Conservation (phyloP, 2,329 filamentous ascomycete species). For the Xylariaceae sp. region DNA sequence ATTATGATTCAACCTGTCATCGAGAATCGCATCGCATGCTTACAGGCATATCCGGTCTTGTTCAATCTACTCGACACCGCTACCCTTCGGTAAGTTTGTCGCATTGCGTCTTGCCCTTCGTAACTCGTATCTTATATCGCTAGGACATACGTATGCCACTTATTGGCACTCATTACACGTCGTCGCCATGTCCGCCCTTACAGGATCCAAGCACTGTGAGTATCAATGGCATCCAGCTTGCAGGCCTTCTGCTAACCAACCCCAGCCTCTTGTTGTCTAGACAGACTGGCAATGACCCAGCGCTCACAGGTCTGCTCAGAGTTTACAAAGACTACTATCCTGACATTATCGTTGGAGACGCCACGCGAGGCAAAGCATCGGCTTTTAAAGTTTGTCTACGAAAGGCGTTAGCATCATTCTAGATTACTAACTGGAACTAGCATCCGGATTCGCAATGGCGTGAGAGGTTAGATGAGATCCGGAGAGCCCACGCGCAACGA, state of each 20-base stretch:
- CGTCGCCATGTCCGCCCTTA: conserved; percentile 85
- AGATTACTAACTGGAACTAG: conserved; percentile 48
- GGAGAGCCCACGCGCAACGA: conserved; percentile 61
- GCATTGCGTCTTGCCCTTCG: neutral
- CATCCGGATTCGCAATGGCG: conserved; percentile 82
- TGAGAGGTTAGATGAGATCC: conserved; percentile 70
- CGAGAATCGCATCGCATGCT: conserved; percentile 67
- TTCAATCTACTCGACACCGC: conserved; percentile 86
- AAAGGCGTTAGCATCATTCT: neutral
- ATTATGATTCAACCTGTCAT: conserved; percentile 76
- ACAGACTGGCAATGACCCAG: conserved; percentile 74
- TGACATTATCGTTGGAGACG: conserved; percentile 80
- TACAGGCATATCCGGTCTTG: conserved; percentile 74
- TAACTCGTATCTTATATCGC: conserved; percentile 25
- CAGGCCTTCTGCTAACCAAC: neutral
- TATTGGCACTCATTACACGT: conserved; percentile 79
- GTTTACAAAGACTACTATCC: conserved; percentile 94
- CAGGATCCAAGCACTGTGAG: conserved; percentile 77
- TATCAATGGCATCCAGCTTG: neutral
- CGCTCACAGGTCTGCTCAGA: conserved; percentile 74
- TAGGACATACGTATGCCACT: conserved; percentile 71
- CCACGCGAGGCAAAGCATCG: conserved; percentile 65
- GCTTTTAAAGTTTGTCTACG: conserved; percentile 61
- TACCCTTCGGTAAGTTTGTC: conserved; percentile 64
- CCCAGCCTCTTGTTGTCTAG: conserved; percentile 63